phyloP scores from a whole-genome alignment of 371 early-diverging fungal genomes.

The Mucor circinelloides region DNA sequence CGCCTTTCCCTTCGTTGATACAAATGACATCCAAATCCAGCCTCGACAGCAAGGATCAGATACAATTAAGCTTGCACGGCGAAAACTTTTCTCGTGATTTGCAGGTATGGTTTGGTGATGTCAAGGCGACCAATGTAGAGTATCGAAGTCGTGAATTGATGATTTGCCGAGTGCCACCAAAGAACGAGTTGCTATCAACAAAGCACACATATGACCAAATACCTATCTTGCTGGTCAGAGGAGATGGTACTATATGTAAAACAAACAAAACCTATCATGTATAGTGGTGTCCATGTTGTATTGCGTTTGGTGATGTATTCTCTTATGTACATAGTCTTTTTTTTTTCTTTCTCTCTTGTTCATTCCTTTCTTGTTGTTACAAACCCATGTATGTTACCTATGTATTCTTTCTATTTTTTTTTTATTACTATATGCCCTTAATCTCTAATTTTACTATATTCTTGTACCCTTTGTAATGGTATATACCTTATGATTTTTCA shows the following conservation, averaged over 20 bases:
- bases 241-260: conserved; percentile 48
- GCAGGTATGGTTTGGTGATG: conserved; percentile 70
- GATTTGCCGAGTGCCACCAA: conserved; percentile 35
- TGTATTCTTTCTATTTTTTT: background rate
- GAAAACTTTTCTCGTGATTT: conserved; percentile 71
- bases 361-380: background rate
- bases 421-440: background rate
- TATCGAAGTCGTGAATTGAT: conserved; percentile 43
- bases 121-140: conserved; percentile 33
- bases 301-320: background rate
- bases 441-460: background rate
- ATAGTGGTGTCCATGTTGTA: background rate
- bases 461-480: background rate
- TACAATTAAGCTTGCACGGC: conserved; percentile 33
- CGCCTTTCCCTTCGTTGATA: conserved; percentile 17
- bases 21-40: conserved; percentile 2
- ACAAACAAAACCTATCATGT: conserved; percentile 37
- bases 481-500: background rate
- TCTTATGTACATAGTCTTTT: background rate
- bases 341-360: no score
- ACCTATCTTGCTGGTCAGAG: conserved; percentile 44
- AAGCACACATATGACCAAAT: conserved; percentile 33
- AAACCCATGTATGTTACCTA: background rate
- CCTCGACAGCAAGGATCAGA: background rate
- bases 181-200: conserved; percentile 25